Evolutionary conservation across 345 rosid genomes (phyloP).

Genomic region (Moringa oleifera): DNA sequence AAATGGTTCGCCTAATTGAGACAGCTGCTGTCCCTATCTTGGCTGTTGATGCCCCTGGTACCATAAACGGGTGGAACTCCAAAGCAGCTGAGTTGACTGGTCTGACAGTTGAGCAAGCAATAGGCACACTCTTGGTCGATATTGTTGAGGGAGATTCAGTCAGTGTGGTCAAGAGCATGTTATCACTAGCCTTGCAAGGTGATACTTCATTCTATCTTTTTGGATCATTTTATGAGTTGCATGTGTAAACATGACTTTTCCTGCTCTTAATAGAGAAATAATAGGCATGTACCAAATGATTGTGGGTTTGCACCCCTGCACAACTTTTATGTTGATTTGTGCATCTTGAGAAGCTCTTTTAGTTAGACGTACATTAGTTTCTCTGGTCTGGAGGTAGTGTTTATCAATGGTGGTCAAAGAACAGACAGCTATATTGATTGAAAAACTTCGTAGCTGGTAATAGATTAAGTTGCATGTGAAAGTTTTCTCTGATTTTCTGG

Average conservation of each 20-base stretch:
- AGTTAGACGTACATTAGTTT: background rate
- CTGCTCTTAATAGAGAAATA: background rate
- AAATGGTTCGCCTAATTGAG: slow-evolving; percentile 84
- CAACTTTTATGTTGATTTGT: slow-evolving; percentile 7
- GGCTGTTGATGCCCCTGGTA: slow-evolving; percentile 67
- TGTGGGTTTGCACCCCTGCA: background rate
- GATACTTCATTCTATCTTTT: slow-evolving; percentile 14
- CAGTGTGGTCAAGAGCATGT: slow-evolving; percentile 33
- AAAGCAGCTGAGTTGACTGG: slow-evolving; percentile 79
- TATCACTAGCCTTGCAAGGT: slow-evolving; percentile 61
- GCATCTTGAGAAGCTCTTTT: background rate
- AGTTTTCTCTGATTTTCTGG: background rate
- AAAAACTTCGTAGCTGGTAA: background rate
- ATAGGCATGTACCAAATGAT: slow-evolving; percentile 1
- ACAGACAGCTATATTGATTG: background rate
- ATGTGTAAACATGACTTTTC: background rate
- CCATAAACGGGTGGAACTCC: slow-evolving; percentile 75
- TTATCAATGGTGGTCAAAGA: too few species aligned
- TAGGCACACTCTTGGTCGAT: slow-evolving; percentile 53
- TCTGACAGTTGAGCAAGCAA: slow-evolving; percentile 59
- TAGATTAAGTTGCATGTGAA: background rate
- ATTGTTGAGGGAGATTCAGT: slow-evolving; percentile 48
- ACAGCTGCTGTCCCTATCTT: slow-evolving; percentile 84
- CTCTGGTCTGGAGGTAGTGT: background rate
- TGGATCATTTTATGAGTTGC: background rate